Evolutionary conservation across 495 filamentous ascomycete species (phyloP), one percentile per base, ranked within the genome.

Genomic region (Penicillium salamii): DNA sequence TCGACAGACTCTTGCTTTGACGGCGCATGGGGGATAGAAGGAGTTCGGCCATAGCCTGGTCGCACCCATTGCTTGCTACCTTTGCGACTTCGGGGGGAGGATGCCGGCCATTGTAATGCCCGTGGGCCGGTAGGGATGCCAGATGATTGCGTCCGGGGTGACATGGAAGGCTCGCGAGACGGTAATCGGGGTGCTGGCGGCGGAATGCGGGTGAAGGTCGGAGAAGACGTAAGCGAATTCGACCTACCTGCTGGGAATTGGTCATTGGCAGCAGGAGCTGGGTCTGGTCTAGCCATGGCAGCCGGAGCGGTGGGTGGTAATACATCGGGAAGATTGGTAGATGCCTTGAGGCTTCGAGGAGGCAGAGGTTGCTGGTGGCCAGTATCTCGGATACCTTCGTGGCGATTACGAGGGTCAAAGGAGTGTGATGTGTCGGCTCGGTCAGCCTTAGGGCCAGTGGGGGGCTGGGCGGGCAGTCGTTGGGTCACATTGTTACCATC

Each of bases 1-100:
- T 80, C 77, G 18, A 58, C 66, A 45, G 51, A 68, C 46, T 50
- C 76, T 9, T 77, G 57, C 61, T 70, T 50, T 50, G 67, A 36
- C 50, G 70, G 48, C 52, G 69, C 31, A 20, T 36, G 36, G 46
- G 73, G 51, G 71, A 56, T 48, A 15, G 66, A 49, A 2, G 63
- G 61, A 0, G 59, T 60, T 29, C 67, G 65, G 26, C 46, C 53
- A 35, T 69, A 75, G 14, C 63, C 69, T 5, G 82, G 76, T 40
- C 82, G 83, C 46, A 81, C 75, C 83, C 83, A 86, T 58, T 79
- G 80, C 45, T 83, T 84, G 50, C 76, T 83, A 54, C 45, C 59
- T 48, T 67, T 79, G 31, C 55, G 66, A 29, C 70, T 68, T 8
- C 70, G 63, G 3, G 62, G 61, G 17, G 62, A 59, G 28, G 55